These are phyloP conservation scores for Capillidium heterosporum DNA, from an alignment of 371 early-diverging fungal genomes.

Conservation along the genomic window DNA sequence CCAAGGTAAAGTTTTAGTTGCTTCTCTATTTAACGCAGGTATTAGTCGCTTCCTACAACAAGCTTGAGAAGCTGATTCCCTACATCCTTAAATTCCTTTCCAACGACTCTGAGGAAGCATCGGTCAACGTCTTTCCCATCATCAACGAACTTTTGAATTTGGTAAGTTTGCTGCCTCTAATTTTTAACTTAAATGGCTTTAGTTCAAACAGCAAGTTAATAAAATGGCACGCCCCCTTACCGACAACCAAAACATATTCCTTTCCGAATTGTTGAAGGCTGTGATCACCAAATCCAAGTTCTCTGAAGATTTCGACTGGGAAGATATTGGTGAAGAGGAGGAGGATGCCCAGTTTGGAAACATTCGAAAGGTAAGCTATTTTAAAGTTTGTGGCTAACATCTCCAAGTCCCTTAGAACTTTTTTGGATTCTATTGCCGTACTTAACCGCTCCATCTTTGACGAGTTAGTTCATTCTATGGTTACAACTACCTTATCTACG, in stretches of 20 bases:
- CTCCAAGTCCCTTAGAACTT: constrained; percentile 38
- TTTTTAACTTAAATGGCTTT: constrained; percentile 4
- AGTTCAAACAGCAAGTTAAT: constrained; percentile 42
- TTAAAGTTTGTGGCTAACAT: constrained; percentile 6
- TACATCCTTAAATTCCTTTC: constrained; percentile 42
- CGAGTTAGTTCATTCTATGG: constrained; percentile 31
- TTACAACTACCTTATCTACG: constrained; percentile 32
- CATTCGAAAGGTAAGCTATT: constrained; percentile 41
- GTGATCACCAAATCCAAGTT: constrained; percentile 78
- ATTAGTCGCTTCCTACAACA: constrained; percentile 19
- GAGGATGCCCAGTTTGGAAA: constrained; percentile 59
- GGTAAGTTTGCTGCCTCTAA: constrained; percentile 14
- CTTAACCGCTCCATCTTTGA: constrained; percentile 43
- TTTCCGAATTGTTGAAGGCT: constrained; percentile 47
- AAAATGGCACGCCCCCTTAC: constrained; percentile 34
- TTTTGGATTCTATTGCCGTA: constrained; percentile 45
- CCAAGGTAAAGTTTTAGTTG: constrained; percentile 11
- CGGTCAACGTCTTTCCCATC: constrained; percentile 50
- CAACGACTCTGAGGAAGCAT: constrained; percentile 69
- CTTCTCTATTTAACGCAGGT: constrained; percentile 11
- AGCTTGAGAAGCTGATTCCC: constrained; percentile 15
- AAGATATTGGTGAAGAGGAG: constrained; percentile 51
- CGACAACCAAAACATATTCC: constrained; percentile 42
- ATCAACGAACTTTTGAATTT: constrained; percentile 45
- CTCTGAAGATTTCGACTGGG: constrained; percentile 60